These are phyloP conservation scores for Colletotrichum aenigma DNA, from an alignment of 2,329 filamentous ascomycete species.

Conservation along the genomic window DNA sequence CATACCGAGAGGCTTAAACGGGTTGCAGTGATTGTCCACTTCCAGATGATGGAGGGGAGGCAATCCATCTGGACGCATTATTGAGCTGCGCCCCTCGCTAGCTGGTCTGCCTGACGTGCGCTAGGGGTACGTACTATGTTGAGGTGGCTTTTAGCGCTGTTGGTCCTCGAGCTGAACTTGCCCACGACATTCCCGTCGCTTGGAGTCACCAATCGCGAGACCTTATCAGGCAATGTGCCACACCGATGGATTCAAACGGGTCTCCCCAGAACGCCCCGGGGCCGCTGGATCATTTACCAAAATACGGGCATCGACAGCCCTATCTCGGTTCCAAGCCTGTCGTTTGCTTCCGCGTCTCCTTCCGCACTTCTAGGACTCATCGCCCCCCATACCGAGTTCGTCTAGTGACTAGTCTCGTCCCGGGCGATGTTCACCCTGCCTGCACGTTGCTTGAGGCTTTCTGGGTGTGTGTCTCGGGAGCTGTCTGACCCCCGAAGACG, in stretches of 20 bases:
- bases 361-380: not conserved
- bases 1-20: not conserved
- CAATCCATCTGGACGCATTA: not conserved
- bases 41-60: not conserved
- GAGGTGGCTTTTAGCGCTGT: not conserved
- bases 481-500: conserved; percentile 3
- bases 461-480: conserved; percentile 3
- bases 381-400: not conserved
- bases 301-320: not conserved
- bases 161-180: not conserved
- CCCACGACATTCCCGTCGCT: not conserved
- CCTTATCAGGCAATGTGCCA: conserved; percentile 8
- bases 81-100: conserved; percentile 12
- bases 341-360: not conserved
- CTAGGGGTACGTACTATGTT: not conserved
- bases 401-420: conserved; percentile 2
- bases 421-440: not conserved
- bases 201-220: conserved; percentile 2
- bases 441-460: not conserved
- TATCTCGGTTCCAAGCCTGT: not conserved
- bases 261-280: not conserved
- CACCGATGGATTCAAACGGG: not conserved
- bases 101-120: not conserved
- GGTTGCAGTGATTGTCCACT: not conserved
- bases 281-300: not conserved